Conservation (phyloP, 2,329 filamentous ascomycete genomes). For the Juglanconis sp. region DNA sequence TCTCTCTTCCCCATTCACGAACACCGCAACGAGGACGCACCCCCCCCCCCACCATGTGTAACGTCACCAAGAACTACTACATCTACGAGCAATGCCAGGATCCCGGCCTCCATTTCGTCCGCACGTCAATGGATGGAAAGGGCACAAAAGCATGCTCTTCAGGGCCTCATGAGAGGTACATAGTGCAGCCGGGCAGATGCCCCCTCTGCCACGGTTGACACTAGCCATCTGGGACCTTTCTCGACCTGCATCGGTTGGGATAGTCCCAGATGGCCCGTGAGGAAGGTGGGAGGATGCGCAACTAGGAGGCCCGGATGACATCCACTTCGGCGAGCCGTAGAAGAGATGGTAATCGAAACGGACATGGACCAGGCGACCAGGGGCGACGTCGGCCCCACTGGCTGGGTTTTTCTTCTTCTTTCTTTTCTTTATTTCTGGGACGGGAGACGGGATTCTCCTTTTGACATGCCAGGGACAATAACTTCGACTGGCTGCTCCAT, state of each 20-base stretch:
- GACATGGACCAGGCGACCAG: too few species aligned
- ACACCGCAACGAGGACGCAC: background rate
- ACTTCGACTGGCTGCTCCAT: background rate
- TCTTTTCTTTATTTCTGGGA: too few species aligned
- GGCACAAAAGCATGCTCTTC: slow-evolving; percentile 56
- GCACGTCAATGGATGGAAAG: slow-evolving; percentile 65
- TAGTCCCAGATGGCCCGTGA: too few species aligned
- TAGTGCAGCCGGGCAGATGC: slow-evolving; percentile 64
- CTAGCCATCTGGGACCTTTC: background rate
- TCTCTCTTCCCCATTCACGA: background rate
- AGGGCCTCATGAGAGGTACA: slow-evolving; percentile 71
- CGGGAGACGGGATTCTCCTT: background rate
- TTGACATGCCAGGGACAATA: background rate
- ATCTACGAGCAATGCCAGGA: slow-evolving; percentile 70
- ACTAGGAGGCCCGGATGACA: too few species aligned
- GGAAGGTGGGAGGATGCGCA: too few species aligned
- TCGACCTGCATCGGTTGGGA: background rate
- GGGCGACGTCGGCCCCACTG: too few species aligned
- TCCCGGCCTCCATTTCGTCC: slow-evolving; percentile 68
- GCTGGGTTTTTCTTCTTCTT: too few species aligned
- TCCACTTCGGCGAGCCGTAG: too few species aligned
- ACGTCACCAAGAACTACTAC: slow-evolving; percentile 74
- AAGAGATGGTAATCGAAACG: too few species aligned
- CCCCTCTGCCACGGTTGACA: slow-evolving; percentile 41
- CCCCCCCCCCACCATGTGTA: slow-evolving; percentile 44